Evolutionary conservation across 768 basidiomycete genomes (phyloP).

Genomic region (Megacollybia marginata): DNA sequence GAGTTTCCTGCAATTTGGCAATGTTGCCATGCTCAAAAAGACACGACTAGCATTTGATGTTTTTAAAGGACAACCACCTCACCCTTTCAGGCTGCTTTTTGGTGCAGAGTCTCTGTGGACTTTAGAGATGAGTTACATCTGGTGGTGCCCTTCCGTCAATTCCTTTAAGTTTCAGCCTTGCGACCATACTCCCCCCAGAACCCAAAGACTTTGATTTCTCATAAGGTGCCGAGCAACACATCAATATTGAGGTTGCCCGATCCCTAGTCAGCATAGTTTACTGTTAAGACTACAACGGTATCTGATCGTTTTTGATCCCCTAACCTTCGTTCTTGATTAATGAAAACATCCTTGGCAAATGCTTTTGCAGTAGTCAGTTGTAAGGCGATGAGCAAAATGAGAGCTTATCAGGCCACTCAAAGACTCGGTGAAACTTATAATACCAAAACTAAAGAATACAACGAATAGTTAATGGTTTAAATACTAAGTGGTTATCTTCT

Average conservation of each 20-base stretch:
- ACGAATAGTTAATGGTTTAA: no score
- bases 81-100: background rate
- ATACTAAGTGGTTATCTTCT: no score
- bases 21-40: no score
- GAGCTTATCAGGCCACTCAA: no score
- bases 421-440: no score
- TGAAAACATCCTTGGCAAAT: slow-evolving; percentile 83
- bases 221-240: slow-evolving; percentile 75
- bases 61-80: no score
- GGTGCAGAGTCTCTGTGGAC: no score
- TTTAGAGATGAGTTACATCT: no score
- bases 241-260: slow-evolving; percentile 59
- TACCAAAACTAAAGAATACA: no score
- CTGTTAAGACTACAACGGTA: slow-evolving; percentile 80
- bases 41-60: no score
- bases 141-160: slow-evolving; percentile 81
- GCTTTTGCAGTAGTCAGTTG: slow-evolving; percentile 76
- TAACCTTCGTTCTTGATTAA: slow-evolving; percentile 83
- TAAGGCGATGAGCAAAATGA: no score
- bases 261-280: slow-evolving; percentile 81
- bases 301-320: slow-evolving; percentile 83
- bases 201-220: slow-evolving; percentile 88
- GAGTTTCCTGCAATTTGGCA: no score
- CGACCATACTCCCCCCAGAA: slow-evolving; percentile 75
- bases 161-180: slow-evolving; percentile 77